phyloP scores from a whole-genome alignment of 2,329 filamentous ascomycete genomes.

The Raffaelea deltoideospora region DNA sequence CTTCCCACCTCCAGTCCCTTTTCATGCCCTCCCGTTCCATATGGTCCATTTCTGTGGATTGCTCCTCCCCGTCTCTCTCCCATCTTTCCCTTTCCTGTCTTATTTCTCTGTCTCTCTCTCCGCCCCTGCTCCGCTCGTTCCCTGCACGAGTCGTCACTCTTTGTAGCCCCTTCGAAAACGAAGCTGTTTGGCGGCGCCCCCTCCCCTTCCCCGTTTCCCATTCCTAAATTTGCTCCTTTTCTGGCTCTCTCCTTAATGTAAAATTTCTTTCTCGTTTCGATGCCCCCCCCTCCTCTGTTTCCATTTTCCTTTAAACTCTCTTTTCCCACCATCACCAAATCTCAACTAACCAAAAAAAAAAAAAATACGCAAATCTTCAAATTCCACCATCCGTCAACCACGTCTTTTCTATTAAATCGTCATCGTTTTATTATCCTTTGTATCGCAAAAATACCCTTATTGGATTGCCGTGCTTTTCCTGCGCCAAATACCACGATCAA shows the following conservation, averaged over 20 bases:
- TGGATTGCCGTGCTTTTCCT: conserved; percentile 17
- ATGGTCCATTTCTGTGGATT: background rate
- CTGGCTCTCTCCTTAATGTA: conserved; percentile 3
- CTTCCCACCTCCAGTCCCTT: conserved; percentile 1
- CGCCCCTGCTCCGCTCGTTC: conserved; percentile 3
- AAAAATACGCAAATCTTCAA: conserved; percentile 11
- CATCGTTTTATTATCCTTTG: conserved; percentile 7
- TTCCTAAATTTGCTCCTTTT: conserved; percentile 3
- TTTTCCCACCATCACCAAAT: conserved; percentile 8
- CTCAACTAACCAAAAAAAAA: conserved; percentile 14
- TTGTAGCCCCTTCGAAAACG: conserved; percentile 24
- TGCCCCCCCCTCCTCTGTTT: background rate
- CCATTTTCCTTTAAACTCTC: conserved; percentile 1
- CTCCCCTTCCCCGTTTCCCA: conserved; percentile 8
- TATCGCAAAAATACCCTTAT: conserved; percentile 21
- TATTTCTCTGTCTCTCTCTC: background rate
- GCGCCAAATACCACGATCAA: conserved; percentile 14
- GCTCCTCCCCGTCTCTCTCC: conserved; percentile 19
- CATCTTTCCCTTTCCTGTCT: conserved; percentile 12
- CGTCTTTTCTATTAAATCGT: conserved; percentile 21
- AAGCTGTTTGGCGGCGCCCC: conserved; percentile 41
- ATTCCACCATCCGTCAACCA: conserved; percentile 22
- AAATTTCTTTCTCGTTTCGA: conserved; percentile 3
- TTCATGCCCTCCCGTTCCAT: background rate
- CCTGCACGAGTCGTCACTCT: conserved; percentile 1